Base-by-base conservation (phyloP, 208 protist genomes). In the Leptomonas seymouri region DNA sequence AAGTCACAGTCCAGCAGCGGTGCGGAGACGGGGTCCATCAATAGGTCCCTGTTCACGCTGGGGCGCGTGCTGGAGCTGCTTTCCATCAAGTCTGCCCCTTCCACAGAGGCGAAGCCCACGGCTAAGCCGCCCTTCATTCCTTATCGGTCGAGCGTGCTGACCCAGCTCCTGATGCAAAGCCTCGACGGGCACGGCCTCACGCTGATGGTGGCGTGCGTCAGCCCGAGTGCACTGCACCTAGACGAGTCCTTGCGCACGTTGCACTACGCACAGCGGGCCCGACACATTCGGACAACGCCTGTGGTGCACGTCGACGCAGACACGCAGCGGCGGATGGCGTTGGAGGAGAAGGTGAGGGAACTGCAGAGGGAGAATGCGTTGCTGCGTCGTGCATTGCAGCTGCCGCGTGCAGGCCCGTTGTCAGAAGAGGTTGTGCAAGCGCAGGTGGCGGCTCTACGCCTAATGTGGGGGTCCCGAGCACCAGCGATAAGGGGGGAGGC, bases 1-100 rank as follows among this genome's bases (percentile, higher is more conserved):
- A 82, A 92, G 41, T 94, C 96, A n/a, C 85, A 82, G 18, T 93
- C 81, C 45, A 70, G 61, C 31, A 86, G 81, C 39, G 67, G 15
- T 14, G 64, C 59, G 20, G 94, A 98, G 62, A 94, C 90, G 51
- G 86, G 90, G 51, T 84, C 82, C 28, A 98, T 98, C 64, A 98
- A 98, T 73, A 85, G 84, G 61, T 94, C 86, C 7, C 84, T 98
- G 48, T 94, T 93, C 64, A 95, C 92, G 0, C 85, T 98, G 4
- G 89, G 93, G 48, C 91, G 91, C 71, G 94, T 98, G 25, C 81
- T 98, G 46, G 85, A 90, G 67, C 67, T 74, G 36, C 82, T 98
- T 12, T 94, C 34, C 9, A 39, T 9, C 34, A 39, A 3, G 34
- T 12, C 3, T 39, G 34, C 34, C 34, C 9, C 91, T 3, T 70